Evolutionary conservation across 1,139 yeast species (phyloP).

Genomic region (Pneumocystis wakefieldiae): DNA sequence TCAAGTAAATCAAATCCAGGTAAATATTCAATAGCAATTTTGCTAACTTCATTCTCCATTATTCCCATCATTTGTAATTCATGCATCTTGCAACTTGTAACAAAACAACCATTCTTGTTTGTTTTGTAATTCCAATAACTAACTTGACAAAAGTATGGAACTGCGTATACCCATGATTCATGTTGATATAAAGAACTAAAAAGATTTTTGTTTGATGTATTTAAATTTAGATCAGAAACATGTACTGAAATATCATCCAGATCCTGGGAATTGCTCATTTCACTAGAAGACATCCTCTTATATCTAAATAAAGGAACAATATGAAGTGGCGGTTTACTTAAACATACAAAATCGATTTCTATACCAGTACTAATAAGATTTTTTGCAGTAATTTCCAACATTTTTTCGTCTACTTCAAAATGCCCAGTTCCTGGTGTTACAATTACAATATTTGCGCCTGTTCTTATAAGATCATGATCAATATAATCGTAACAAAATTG

Average conservation of each 20-base stretch:
- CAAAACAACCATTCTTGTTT: slow-evolving; percentile 37
- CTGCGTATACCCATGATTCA: slow-evolving; percentile 43
- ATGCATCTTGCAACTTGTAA: slow-evolving; percentile 82
- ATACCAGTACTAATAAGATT: slow-evolving; percentile 64
- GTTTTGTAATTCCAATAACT: slow-evolving; percentile 50
- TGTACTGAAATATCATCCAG: background rate
- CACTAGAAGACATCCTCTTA: slow-evolving; percentile 23
- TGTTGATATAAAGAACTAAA: slow-evolving; percentile 16
- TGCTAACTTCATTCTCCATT: slow-evolving; percentile 72
- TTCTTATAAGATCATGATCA: slow-evolving; percentile 75
- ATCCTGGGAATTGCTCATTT: background rate
- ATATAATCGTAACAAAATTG: slow-evolving; percentile 65
- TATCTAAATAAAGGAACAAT: slow-evolving; percentile 79
- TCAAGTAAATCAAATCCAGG: slow-evolving; percentile 12
- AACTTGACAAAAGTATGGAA: slow-evolving; percentile 90
- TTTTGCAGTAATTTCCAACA: slow-evolving; percentile 59
- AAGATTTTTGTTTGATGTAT: slow-evolving; percentile 6
- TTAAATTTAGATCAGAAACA: background rate
- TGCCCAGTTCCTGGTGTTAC: slow-evolving; percentile 89
- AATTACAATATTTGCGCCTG: slow-evolving; percentile 70
- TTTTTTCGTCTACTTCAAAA: slow-evolving; percentile 76
- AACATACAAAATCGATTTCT: slow-evolving; percentile 75
- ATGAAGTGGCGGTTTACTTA: slow-evolving; percentile 83
- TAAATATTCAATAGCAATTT: slow-evolving; percentile 46
- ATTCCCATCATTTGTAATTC: slow-evolving; percentile 97